Conservation (phyloP, 2,329 filamentous ascomycete genomes). For the Pseudogymnoascus sp. region DNA sequence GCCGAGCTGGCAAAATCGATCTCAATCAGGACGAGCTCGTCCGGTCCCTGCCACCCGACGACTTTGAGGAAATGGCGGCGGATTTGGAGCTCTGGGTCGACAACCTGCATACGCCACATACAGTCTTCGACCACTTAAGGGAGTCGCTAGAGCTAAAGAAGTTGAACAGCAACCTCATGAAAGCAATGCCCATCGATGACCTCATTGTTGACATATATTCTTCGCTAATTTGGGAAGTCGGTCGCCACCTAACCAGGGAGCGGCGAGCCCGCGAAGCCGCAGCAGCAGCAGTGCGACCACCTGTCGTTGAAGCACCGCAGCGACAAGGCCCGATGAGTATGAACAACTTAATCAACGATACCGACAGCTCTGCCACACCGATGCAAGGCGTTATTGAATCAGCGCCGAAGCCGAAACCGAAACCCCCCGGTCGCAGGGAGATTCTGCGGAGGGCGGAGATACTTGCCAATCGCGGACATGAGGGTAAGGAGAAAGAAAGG, state of each 20-base stretch:
- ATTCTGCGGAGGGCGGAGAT: conserved; percentile 49
- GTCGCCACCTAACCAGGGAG: conserved; percentile 39
- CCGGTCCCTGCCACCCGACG: conserved; percentile 53
- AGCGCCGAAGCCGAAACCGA: conserved; percentile 33
- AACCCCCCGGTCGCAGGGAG: conserved; percentile 33
- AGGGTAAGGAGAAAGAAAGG: conserved; percentile 12
- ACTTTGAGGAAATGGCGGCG: conserved; percentile 51
- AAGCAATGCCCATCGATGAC: conserved; percentile 77
- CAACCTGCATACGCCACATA: conserved; percentile 36
- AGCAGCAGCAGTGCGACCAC: conserved; percentile 14
- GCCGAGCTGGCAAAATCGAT: conserved; percentile 45
- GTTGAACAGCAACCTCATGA: conserved; percentile 82
- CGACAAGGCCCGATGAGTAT: conserved; percentile 26
- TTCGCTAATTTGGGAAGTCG: conserved; percentile 60
- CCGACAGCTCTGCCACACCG: conserved; percentile 17
- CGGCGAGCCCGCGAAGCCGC: conserved; percentile 28
- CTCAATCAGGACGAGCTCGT: conserved; percentile 60
- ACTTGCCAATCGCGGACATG: conserved; percentile 30
- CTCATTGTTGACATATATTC: conserved; percentile 88
- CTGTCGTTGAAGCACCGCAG: background rate
- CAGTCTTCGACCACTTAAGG: conserved; percentile 52
- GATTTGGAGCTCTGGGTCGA: conserved; percentile 52
- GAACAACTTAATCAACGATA: conserved; percentile 27
- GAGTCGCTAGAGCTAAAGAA: conserved; percentile 63
- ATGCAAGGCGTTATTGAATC: conserved; percentile 17